phyloP scores from a whole-genome alignment of 192 early-diverging fungal genomes.

The Coemansia sp. region DNA sequence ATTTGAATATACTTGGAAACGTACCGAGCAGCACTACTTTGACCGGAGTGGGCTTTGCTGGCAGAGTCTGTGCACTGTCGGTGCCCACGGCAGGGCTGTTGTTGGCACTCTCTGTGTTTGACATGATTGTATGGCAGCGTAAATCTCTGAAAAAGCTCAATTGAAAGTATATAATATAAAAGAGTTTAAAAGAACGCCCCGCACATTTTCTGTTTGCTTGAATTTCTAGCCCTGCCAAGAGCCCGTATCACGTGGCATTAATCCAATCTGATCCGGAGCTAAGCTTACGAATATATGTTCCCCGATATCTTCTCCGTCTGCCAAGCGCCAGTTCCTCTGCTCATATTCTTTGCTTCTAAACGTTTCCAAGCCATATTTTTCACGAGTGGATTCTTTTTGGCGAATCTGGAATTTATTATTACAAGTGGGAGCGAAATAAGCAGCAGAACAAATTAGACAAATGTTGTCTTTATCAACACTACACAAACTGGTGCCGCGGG shows the following conservation, averaged over 20 bases:
- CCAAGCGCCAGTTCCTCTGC: too few species aligned
- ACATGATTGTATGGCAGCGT: slow-evolving; percentile 25
- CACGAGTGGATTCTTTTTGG: neutral
- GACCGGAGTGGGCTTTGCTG: slow-evolving; percentile 86
- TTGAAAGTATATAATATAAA: slow-evolving; percentile 5
- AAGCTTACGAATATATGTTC: neutral
- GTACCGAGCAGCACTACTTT: slow-evolving; percentile 89
- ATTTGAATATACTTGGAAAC: neutral
- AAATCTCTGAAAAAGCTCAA: neutral
- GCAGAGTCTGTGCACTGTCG: slow-evolving; percentile 11
- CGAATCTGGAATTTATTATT: neutral
- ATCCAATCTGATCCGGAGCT: slow-evolving; percentile 4
- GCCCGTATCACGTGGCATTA: neutral
- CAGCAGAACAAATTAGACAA: too few species aligned
- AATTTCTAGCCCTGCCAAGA: slow-evolving; percentile 3
- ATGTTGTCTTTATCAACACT: slow-evolving; percentile 4
- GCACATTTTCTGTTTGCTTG: neutral
- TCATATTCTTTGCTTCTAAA: too few species aligned
- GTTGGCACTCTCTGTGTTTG: slow-evolving; percentile 32
- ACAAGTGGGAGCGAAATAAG: too few species aligned
- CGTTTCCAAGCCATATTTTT: too few species aligned
- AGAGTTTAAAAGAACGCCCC: slow-evolving; percentile 1
- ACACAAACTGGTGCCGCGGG: neutral
- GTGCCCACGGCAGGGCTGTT: slow-evolving; percentile 18
- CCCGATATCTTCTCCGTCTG: neutral